These are phyloP conservation scores for Trametes sanguinea DNA, from an alignment of 768 basidiomycete genomes.

Conservation along the genomic window DNA sequence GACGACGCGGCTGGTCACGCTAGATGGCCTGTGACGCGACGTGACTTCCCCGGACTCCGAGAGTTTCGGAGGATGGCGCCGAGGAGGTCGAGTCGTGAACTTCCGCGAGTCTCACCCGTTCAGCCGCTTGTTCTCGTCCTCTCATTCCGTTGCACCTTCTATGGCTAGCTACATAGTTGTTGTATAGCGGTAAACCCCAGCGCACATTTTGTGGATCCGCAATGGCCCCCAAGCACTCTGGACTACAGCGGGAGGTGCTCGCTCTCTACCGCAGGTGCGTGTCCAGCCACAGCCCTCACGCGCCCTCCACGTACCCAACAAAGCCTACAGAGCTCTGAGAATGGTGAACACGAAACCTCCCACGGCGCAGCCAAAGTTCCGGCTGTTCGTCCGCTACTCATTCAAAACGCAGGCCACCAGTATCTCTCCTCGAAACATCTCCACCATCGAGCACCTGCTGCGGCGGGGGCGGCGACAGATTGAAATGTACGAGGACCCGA, in stretches of 20 bases:
- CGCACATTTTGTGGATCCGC: neutral
- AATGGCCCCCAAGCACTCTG: constrained; percentile 43
- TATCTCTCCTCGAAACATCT: constrained; percentile 66
- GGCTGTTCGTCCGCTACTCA: constrained; percentile 64
- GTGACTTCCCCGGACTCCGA: constrained; percentile 3
- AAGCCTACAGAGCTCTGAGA: constrained; percentile 65
- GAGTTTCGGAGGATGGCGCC: neutral
- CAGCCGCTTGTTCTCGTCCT: too few relatives aligned
- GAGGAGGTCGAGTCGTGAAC: neutral
- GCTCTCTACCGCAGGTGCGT: constrained; percentile 55
- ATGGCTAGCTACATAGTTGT: neutral
- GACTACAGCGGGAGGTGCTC: constrained; percentile 55
- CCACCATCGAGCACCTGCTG: constrained; percentile 74
- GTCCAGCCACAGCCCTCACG: neutral
- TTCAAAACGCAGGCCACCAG: constrained; percentile 65
- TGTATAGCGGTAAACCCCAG: too few relatives aligned
- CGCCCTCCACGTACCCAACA: neutral
- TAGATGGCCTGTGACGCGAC: neutral
- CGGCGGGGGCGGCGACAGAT: constrained; percentile 67
- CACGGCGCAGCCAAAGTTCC: constrained; percentile 61
- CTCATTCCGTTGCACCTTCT: neutral
- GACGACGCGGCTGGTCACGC: constrained; percentile 12
- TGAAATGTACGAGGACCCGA: constrained; percentile 65
- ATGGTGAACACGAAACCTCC: constrained; percentile 71
- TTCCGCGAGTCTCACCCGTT: too few relatives aligned